These are phyloP conservation scores for Rhododendron ovatum DNA, from an alignment of 148 eudicot genomes.

Conservation along the genomic window DNA sequence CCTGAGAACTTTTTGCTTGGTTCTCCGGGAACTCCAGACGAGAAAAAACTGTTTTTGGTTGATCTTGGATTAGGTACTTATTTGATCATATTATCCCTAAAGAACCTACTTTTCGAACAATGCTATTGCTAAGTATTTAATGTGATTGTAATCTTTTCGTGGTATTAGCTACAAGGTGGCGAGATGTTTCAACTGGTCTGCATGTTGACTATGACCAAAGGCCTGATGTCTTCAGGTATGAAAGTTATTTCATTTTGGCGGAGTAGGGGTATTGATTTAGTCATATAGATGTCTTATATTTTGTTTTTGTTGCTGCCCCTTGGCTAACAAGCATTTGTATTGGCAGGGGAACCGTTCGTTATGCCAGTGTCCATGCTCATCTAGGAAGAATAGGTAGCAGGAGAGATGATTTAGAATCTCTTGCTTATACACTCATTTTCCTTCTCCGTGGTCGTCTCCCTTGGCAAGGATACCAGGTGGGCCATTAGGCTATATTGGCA, in stretches of 20 bases:
- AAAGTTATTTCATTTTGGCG: neutral
- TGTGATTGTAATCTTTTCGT: neutral
- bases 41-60: conserved; percentile 72
- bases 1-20: conserved; percentile 91
- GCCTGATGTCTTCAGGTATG: conserved; percentile 81
- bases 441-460: conserved; percentile 80
- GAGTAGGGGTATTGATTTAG: neutral
- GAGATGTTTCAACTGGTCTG: conserved; percentile 37
- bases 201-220: conserved; percentile 82
- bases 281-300: too few relatives aligned
- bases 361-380: conserved; percentile 92
- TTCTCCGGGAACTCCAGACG: conserved; percentile 61
- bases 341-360: conserved; percentile 78
- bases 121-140: neutral
- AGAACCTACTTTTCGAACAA: neutral
- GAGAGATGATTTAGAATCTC: conserved; percentile 87
- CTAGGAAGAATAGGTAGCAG: conserved; percentile 73
- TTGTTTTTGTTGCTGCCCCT: neutral
- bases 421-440: conserved; percentile 79
- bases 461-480: conserved; percentile 89
- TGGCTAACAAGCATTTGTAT: conserved; percentile 10
- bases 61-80: conserved; percentile 82
- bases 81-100: neutral
- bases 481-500: neutral
- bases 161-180: conserved; percentile 61